A percentile compares a stretch with the other conserved stretches of the same genome.
phyloP scores from a whole-genome alignment of 805 yeast genomes.

The Pichia membranifaciens region DNA sequence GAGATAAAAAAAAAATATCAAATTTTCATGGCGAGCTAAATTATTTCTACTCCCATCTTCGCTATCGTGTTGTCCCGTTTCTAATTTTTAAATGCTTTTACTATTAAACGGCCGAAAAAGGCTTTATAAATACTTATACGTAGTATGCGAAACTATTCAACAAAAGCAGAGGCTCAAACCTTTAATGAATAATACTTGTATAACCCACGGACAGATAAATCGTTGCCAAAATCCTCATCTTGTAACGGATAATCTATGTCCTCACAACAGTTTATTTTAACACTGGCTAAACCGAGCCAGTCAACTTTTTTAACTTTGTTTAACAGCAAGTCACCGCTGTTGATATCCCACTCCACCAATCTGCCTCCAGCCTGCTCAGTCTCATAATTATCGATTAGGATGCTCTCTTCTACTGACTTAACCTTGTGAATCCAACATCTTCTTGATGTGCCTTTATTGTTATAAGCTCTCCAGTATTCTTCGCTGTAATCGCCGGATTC shows the following conservation, averaged over 20 bases:
- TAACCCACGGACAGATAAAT: conserved; percentile 45
- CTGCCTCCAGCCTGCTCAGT: conserved; percentile 27
- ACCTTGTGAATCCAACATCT: conserved; percentile 60
- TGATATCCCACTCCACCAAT: conserved; percentile 50
- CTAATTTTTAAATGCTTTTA: too few relatives aligned
- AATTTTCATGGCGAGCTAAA: too few relatives aligned
- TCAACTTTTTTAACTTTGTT: conserved; percentile 40
- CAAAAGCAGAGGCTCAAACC: conserved; percentile 23
- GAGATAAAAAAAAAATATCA: too few relatives aligned
- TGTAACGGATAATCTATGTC: conserved; percentile 40
- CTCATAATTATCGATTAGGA: conserved; percentile 22
- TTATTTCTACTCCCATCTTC: too few relatives aligned
- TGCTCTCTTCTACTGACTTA: conserved; percentile 6
- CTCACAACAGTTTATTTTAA: conserved; percentile 49
- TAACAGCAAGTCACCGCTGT: conserved; percentile 56
- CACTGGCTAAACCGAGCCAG: conserved; percentile 47
- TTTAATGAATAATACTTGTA: conserved; percentile 54
- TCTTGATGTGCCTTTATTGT: conserved; percentile 55
- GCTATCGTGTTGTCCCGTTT: too few relatives aligned
- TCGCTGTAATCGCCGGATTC: conserved; percentile 9
- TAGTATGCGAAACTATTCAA: too few relatives aligned
- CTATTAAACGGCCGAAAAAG: too few relatives aligned
- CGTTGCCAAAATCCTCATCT: conserved; percentile 48
- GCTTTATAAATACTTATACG: too few relatives aligned
- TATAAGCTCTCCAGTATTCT: conserved; percentile 43